Base-by-base conservation (phyloP, 768 basidiomycete genomes). In the Leccinellum rugosiceps region DNA sequence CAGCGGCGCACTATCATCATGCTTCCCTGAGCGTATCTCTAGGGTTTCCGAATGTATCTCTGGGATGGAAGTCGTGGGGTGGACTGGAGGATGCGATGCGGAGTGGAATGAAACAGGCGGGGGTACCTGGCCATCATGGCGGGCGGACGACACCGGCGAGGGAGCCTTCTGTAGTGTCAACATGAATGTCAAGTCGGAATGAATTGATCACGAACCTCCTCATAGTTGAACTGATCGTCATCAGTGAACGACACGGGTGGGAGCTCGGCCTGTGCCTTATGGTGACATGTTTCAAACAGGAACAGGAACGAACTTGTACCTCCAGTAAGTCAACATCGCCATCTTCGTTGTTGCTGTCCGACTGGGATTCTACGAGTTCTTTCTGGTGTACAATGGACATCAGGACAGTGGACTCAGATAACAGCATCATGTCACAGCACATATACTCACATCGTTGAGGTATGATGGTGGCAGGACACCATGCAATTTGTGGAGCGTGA, bases 1-100 rank as follows among this genome's bases (percentile, higher is more conserved):
- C 9, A 2, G 9, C 17, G 35, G 17, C 9, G 2, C 0, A n/a
- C 9, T n/a, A 10, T 4, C 9, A 8, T n/a, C 1, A 0, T n/a
- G 17, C 0, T 38, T 38, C 17, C n/a, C 35, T 9, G 35, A 38
- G 1, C 0, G 4, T 38, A 38, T 4, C 1, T 38, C 17, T 3
- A 13, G 35, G 1, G 17, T n/a, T 17, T 9, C 8, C 17, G 4
- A 38, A 10, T 38, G 9, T 38, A 38, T n/a, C 3, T 35, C 35
- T 35, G 17, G 17, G 35, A n/a, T 4, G 35, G 35, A 38, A 4
- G 35, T 10, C 0, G 9, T 10, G 17, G 10, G 9, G 35, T 38
- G 17, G 35, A n/a, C 35, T n/a, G 9, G 35, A 38, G 35, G 17
- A 0, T 38, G 4, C 8, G 17, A 38, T n/a, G 17, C 9, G 9